Percentiles rank a stretch among this genome's conserved stretches.
phyloP scores from a whole-genome alignment of 2,329 filamentous ascomycete genomes.

The Aspergillus piperis region DNA sequence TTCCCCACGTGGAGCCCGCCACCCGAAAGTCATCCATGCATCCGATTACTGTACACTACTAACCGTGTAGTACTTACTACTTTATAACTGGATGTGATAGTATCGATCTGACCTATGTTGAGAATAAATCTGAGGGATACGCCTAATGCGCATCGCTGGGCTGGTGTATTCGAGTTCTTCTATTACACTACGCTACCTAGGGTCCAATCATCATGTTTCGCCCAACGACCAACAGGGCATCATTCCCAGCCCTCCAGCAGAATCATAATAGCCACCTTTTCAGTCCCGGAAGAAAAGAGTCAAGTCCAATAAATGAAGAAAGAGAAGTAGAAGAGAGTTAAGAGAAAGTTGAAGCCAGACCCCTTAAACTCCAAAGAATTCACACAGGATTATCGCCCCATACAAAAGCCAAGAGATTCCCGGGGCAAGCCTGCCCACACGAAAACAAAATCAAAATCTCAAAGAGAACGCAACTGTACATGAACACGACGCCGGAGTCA shows the following conservation, averaged over 20 bases:
- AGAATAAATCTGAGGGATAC: not conserved
- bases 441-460: not conserved
- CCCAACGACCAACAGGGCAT: slow-evolving; percentile 9
- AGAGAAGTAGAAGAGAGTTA: not conserved
- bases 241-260: slow-evolving; percentile 1
- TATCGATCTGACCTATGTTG: no score
- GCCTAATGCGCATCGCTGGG: not conserved
- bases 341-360: not conserved
- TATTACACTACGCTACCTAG: slow-evolving; percentile 17
- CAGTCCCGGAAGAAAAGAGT: slow-evolving; percentile 6
- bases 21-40: not conserved
- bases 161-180: not conserved
- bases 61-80: no score
- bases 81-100: no score
- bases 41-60: not conserved
- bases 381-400: not conserved
- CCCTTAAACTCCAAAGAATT: slow-evolving; percentile 6
- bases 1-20: not conserved
- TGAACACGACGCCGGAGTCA: not conserved
- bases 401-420: slow-evolving; percentile 4
- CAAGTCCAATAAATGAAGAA: no score
- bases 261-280: slow-evolving; percentile 19
- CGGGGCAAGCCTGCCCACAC: slow-evolving; percentile 1
- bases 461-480: slow-evolving; percentile 17
- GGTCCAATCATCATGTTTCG: slow-evolving; percentile 13